A percentile compares a stretch with the other conserved stretches of the same genome.
Conservation (phyloP, 768 basidiomycete species). For the Collybia mongolica region DNA sequence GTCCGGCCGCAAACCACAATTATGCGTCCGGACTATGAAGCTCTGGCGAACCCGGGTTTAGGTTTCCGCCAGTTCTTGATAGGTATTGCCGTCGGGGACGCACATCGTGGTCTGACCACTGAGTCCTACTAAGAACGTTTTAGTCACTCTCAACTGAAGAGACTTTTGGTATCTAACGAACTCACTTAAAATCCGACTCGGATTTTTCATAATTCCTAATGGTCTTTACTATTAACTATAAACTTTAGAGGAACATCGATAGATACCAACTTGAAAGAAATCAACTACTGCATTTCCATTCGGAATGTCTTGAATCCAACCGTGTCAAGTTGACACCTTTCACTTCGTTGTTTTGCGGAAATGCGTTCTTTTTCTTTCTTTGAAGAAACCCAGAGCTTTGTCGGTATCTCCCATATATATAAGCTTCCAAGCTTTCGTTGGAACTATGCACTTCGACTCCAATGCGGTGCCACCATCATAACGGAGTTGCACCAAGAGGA, state of each 20-base stretch:
- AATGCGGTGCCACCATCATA: conserved; percentile 27
- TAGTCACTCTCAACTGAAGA: too few species aligned
- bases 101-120: too few species aligned
- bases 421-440: conserved; percentile 6
- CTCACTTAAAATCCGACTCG: too few species aligned
- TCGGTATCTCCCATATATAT: conserved; percentile 26
- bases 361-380: conserved; percentile 23
- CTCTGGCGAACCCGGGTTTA: too few species aligned
- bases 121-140: too few species aligned
- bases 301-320: conserved; percentile 28
- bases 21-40: too few species aligned
- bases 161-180: too few species aligned
- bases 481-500: conserved; percentile 15
- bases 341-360: conserved; percentile 31
- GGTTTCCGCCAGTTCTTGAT: too few species aligned
- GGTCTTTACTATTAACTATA: neutral
- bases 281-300: conserved; percentile 36
- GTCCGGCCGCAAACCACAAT: too few species aligned
- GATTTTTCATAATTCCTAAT: neutral
- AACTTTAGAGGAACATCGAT: neutral
- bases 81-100: too few species aligned
- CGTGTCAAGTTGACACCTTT: conserved; percentile 39
- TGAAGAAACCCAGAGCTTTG: conserved; percentile 19
- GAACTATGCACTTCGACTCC: conserved; percentile 16
- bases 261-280: conserved; percentile 19